Conservation (phyloP, 2,329 filamentous ascomycete genomes). For the Hypoxylon sp. region DNA sequence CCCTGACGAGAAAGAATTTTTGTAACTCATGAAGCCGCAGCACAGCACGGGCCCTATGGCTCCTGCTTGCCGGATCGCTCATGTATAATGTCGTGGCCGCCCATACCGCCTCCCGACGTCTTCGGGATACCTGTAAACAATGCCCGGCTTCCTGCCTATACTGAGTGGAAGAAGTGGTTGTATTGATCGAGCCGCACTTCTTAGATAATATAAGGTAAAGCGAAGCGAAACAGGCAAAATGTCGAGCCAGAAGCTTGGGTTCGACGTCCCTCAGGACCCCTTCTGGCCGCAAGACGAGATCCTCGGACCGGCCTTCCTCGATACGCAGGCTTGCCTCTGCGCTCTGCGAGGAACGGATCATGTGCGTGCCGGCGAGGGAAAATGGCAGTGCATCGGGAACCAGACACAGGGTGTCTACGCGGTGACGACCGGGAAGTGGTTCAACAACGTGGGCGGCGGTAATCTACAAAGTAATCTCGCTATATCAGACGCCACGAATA, state of each 20-base stretch:
- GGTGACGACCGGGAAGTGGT: slow-evolving; percentile 58
- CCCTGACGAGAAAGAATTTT: slow-evolving; percentile 16
- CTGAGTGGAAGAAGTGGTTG: slow-evolving; percentile 11
- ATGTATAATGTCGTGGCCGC: slow-evolving; percentile 31
- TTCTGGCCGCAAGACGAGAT: slow-evolving; percentile 52
- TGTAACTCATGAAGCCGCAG: slow-evolving; percentile 26
- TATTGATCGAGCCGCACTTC: slow-evolving; percentile 3
- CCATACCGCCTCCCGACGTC: slow-evolving; percentile 2
- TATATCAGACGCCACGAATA: slow-evolving; percentile 55
- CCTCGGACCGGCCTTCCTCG: slow-evolving; percentile 56
- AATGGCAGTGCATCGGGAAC: slow-evolving; percentile 62
- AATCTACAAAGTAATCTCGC: slow-evolving; percentile 43
- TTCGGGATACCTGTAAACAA: slow-evolving; percentile 17
- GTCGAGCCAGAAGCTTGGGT: slow-evolving; percentile 14
- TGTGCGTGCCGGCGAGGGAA: slow-evolving; percentile 39
- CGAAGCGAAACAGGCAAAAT: slow-evolving; percentile 22
- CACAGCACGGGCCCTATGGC: slow-evolving; percentile 23
- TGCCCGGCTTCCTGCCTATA: not conserved
- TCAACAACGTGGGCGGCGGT: slow-evolving; percentile 50
- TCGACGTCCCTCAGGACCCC: slow-evolving; percentile 54
- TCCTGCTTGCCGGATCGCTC: slow-evolving; percentile 13
- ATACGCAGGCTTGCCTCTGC: slow-evolving; percentile 57
- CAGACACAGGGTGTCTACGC: slow-evolving; percentile 57
- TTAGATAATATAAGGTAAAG: slow-evolving; percentile 12
- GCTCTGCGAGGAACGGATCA: slow-evolving; percentile 49